Conservation (phyloP, 371 early-diverging fungal genomes). For the Actinomortierella ambigua region DNA sequence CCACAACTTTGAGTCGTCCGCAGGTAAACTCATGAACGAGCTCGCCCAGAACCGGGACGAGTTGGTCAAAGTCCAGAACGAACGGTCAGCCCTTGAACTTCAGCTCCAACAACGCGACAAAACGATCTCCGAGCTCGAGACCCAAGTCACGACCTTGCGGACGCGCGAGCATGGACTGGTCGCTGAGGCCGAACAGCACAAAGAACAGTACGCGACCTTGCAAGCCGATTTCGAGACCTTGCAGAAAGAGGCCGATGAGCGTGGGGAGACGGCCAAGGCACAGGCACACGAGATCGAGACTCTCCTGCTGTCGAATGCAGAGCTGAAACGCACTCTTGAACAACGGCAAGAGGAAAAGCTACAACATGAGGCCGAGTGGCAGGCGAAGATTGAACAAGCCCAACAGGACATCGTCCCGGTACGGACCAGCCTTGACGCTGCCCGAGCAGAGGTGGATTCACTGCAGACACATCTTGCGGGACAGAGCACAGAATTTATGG, state of each 20-base stretch:
- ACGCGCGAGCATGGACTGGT: too few relatives aligned
- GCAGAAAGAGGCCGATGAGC: slow-evolving; percentile 9
- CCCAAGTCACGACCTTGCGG: too few relatives aligned
- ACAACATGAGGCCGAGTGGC: slow-evolving; percentile 4
- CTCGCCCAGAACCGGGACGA: slow-evolving; percentile 29
- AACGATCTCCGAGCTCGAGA: too few relatives aligned
- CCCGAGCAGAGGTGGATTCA: too few relatives aligned
- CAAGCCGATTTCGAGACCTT: slow-evolving; percentile 7
- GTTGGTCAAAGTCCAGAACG: slow-evolving; percentile 16
- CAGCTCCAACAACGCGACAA: neutral
- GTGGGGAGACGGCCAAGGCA: slow-evolving; percentile 7
- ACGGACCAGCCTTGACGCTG: too few relatives aligned
- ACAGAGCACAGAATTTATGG: too few relatives aligned
- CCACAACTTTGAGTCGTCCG: slow-evolving; percentile 21
- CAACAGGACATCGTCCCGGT: neutral
- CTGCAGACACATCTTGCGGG: too few relatives aligned
- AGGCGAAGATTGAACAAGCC: slow-evolving; percentile 5
- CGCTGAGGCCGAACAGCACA: neutral
- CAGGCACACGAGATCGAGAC: slow-evolving; percentile 17
- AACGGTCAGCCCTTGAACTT: slow-evolving; percentile 11
- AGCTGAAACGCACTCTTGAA: slow-evolving; percentile 7
- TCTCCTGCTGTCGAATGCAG: slow-evolving; percentile 18
- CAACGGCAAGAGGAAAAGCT: slow-evolving; percentile 16
- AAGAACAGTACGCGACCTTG: slow-evolving; percentile 9
- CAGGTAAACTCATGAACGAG: slow-evolving; percentile 20